Evolutionary conservation across 2,329 filamentous ascomycete species (phyloP), one percentile per base, ranked within the genome.

Genomic region (Aspergillus melleus): DNA sequence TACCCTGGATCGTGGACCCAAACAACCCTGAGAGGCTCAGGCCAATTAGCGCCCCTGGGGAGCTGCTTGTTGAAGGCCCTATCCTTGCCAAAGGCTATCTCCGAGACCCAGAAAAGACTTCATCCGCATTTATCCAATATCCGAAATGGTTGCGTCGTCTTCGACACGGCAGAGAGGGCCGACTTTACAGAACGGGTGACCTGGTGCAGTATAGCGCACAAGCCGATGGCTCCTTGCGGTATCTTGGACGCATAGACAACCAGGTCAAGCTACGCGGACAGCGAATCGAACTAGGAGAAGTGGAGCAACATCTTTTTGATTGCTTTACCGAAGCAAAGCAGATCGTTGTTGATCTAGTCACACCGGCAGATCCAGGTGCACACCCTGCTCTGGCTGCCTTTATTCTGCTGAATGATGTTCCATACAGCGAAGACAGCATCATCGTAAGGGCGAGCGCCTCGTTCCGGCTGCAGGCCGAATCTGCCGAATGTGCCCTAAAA

Each of bases 221-320:
- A 42, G 16, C 12, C 36, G 63, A 68, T 50, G 64, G 64, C 4
- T 50, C 59, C 3, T 57, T 70, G 10, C 14, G 44, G 2, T 68
- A 61, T 44, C 54, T 86, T 9, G 84, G 84, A 1, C 79, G 87
- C 46, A 85, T 83, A 64, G 86, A 88, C 61, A 79, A 80, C 29
- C 85, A 86, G 69, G 81, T 86, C 58, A 88, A 89, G 71, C 71
- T 88, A 16, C 77, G 79, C 2, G 88, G 88, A 20, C 86, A 83
- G 63, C 76, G 86, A 50, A 81, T 87, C 49, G 88, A 85, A 73
- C 77, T 85, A 54, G 77, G 71, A 39, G 79, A 77, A 66, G 77
- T 77, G 54, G 81, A 74, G 67, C 68, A 70, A 62, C 76, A 76
- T 57, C 39, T 61, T 4, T 44, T 24, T 4, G 24, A 39, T 11